Percentiles rank a stretch among this genome's conserved stretches.
phyloP scores from a whole-genome alignment of 768 basidiomycete genomes.

The Agaricus subrufescens region DNA sequence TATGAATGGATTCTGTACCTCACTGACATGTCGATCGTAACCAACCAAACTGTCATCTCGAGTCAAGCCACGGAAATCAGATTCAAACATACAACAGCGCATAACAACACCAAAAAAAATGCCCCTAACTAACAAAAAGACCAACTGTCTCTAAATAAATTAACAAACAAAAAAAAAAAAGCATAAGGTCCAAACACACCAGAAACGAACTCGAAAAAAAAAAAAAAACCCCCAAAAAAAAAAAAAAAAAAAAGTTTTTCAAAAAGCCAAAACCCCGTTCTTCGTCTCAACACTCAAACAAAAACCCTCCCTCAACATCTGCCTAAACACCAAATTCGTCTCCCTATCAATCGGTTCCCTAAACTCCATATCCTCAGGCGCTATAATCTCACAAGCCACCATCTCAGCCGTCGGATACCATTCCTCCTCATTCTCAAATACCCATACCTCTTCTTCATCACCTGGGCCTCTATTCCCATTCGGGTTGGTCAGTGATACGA shows the following conservation, averaged over 20 bases:
- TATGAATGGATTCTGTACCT: too few species aligned
- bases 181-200: too few species aligned
- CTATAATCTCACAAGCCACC: background rate
- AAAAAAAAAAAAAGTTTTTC: background rate
- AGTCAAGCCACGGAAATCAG: too few species aligned
- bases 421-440: conserved; percentile 1
- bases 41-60: too few species aligned
- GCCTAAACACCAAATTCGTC: conserved; percentile 6
- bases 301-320: conserved; percentile 9
- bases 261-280: conserved; percentile 4
- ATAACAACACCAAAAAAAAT: too few species aligned
- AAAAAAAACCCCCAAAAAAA: background rate
- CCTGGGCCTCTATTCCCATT: background rate
- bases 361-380: conserved; percentile 1
- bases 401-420: conserved; percentile 3
- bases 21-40: too few species aligned
- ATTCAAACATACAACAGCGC: too few species aligned
- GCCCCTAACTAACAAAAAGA: too few species aligned
- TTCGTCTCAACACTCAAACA: conserved; percentile 9
- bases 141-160: too few species aligned
- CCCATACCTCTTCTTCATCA: background rate
- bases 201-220: background rate
- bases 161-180: too few species aligned
- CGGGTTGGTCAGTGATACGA: background rate
- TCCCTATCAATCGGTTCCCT: conserved; percentile 5